Conservation (phyloP, 2,329 filamentous ascomycete species). For the Neophaeococcomyces aloes region DNA sequence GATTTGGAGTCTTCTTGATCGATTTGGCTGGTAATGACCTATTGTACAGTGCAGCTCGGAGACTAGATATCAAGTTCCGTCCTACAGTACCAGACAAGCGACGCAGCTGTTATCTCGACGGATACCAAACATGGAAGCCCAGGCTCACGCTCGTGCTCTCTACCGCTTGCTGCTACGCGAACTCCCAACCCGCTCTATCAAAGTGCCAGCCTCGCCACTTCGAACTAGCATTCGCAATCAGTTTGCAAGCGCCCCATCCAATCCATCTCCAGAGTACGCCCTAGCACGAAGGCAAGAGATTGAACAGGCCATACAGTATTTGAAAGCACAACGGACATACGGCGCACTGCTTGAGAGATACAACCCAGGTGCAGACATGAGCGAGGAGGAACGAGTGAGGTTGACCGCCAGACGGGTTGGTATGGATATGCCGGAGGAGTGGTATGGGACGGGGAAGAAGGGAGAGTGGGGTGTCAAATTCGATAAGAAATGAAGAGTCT, state of each 20-base stretch:
- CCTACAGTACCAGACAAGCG: no score
- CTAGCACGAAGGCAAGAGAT: constrained; percentile 40
- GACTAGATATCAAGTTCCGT: no score
- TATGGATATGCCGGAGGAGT: constrained; percentile 72
- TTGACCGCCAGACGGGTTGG: constrained; percentile 79
- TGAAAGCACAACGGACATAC: constrained; percentile 77
- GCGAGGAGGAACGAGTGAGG: constrained; percentile 69
- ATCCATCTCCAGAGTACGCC: constrained; percentile 16
- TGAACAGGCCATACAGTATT: constrained; percentile 71
- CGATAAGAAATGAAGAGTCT: background rate
- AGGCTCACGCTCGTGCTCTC: constrained; percentile 56
- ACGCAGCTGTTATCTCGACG: no score
- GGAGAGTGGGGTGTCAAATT: constrained; percentile 4
- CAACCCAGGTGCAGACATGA: constrained; percentile 84
- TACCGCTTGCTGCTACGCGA: constrained; percentile 86
- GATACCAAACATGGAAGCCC: constrained; percentile 26
- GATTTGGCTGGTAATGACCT: no score
- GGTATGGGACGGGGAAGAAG: constrained; percentile 12
- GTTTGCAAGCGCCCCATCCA: constrained; percentile 37
- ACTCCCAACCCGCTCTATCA: constrained; percentile 50
- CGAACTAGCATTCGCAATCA: constrained; percentile 58
- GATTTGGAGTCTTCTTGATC: no score
- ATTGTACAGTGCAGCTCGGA: no score
- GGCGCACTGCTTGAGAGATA: constrained; percentile 75
- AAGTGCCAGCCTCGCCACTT: constrained; percentile 51